A percentile compares a stretch with the other conserved stretches of the same genome.
Evolutionary conservation across 306 rosid genomes (phyloP).

Genomic region (Boehmeria nivea): DNA sequence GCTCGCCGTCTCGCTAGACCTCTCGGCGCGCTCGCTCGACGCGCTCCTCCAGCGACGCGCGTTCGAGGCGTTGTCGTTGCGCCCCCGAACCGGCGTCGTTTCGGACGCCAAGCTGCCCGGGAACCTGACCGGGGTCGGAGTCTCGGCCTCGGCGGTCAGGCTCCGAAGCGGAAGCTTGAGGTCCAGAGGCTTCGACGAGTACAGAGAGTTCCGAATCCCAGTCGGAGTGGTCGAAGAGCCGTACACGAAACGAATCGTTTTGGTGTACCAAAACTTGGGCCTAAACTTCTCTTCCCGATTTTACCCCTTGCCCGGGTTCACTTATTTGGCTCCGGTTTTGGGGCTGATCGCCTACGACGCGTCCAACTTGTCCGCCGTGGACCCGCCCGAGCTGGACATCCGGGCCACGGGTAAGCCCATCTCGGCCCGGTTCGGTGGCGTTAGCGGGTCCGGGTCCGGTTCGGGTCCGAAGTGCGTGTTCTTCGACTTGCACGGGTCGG

Average conservation of each 20-base stretch:
- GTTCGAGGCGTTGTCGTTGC: conserved; percentile 25
- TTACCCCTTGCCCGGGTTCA: conserved; percentile 47
- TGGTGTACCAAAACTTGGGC: conserved; percentile 53
- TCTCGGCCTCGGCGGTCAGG: conserved; percentile 37
- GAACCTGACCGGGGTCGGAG: conserved; percentile 36
- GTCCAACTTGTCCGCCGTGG: conserved; percentile 31
- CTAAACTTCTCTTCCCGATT: conserved; percentile 37
- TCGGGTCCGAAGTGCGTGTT: conserved; percentile 36
- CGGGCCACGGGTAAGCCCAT: conserved; percentile 30
- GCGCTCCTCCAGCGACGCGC: conserved; percentile 41
- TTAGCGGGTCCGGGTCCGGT: not conserved
- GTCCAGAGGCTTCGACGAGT: conserved; percentile 29
- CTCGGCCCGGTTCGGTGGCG: conserved; percentile 30
- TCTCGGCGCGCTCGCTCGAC: conserved; percentile 33
- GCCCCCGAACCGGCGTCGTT: conserved; percentile 31
- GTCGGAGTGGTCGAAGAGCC: conserved; percentile 40
- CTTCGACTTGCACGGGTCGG: conserved; percentile 44
- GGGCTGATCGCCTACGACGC: conserved; percentile 47
- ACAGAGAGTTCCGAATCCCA: conserved; percentile 55
- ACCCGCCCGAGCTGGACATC: conserved; percentile 35
- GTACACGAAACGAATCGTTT: conserved; percentile 36
- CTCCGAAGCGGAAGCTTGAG: conserved; percentile 41
- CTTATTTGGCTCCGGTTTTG: conserved; percentile 47
- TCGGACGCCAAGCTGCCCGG: conserved; percentile 29
- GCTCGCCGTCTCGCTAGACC: conserved; percentile 19